Percentiles rank a stretch among this genome's conserved stretches.
Evolutionary conservation across 129 eudicot species (phyloP).

Genomic region (Helianthus annuus): HanXRQr2.0-SUNRISE NC_035448.2:129495725-129496224

Average conservation of each 20-base stretch:
- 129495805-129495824: conserved; percentile 82
- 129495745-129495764: conserved; percentile 73
- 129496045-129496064: conserved; percentile 58
- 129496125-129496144: conserved; percentile 68
- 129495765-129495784: conserved; percentile 66
- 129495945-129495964: conserved; percentile 50
- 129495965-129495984: conserved; percentile 56
- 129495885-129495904: conserved; percentile 83
- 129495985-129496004: conserved; percentile 64
- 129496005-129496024: conserved; percentile 84
- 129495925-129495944: conserved; percentile 55
- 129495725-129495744: conserved; percentile 62
- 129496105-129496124: conserved; percentile 75
- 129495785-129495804: conserved; percentile 66
- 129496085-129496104: conserved; percentile 71
- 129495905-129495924: conserved; percentile 82
- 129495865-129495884: conserved; percentile 65
- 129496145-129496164: conserved; percentile 57
- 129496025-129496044: conserved; percentile 53
- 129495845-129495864: conserved; percentile 38
- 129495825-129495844: conserved; percentile 87
- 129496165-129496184: conserved; percentile 55
- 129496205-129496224: conserved; percentile 63
- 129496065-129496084: conserved; percentile 46
- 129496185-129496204: conserved; percentile 72